Evolutionary conservation across 192 early-diverging fungal species (phyloP), one percentile per base, ranked within the genome.

Genomic region (Pilobolus umbonatus): DNA sequence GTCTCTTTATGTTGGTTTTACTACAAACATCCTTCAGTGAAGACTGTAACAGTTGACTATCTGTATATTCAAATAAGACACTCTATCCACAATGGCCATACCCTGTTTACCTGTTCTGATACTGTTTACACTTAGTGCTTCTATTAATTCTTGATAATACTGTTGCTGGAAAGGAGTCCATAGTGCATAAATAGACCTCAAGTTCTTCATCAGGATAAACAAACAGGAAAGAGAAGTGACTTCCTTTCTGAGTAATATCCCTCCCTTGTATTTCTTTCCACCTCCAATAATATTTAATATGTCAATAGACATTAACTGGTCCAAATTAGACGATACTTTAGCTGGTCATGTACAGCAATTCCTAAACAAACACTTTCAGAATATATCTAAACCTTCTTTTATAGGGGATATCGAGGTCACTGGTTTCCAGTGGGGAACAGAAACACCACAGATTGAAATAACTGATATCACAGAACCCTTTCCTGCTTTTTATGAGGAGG

Each of bases 281-380:
- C 15, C 36, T 14, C 36, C 36, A 8, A 8, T 38, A 17, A 42
- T 17, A 42, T 8, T 35, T 35, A 35, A 35, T 45, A 88, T 88
- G 86, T 88, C 86, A 4, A 79, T 88, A 72, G 76, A 76, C 22
- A 81, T 88, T 28, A 73, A 76, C 57, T 88, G 86, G 86, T 77
- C 78, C 31, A 85, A 84, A 54, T 78, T 88, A 15, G 85, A 86
- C 64, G 71, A 77, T 29, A 71, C 73, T 15, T 74, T 89, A 5
- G 85, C 85, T 12, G 76, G 73, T 21, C 79, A 79, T 47, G 80
- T 87, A 21, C 83, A 84, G 63, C 63, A 76, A 26, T 78, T 85
- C 64, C 77, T 89, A 48, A 87, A 89, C 55, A 52, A 61, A 17
- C 82, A 83, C 48, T 87, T 89, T 55, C 70, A 75, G 39, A 71